phyloP scores from a whole-genome alignment of 2,329 filamentous ascomycete genomes.

The Mycosphaerella sp. region DNA sequence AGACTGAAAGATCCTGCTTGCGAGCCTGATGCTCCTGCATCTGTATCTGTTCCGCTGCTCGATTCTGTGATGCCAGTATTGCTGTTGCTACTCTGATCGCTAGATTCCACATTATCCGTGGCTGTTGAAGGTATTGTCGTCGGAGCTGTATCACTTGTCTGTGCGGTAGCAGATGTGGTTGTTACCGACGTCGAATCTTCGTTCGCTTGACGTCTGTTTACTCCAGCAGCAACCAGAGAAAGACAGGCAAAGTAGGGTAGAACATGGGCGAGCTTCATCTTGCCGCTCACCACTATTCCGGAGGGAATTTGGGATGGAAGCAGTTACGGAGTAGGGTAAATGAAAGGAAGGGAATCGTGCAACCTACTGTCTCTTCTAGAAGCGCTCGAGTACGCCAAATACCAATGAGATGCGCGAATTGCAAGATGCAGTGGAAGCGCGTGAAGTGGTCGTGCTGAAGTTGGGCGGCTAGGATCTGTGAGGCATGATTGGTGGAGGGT shows the following conservation, averaged over 20 bases:
- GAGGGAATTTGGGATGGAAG: background rate
- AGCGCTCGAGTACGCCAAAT: background rate
- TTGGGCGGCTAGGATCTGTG: conserved; percentile 8
- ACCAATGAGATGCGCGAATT: conserved; percentile 8
- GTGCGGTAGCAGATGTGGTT: no score
- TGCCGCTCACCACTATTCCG: background rate
- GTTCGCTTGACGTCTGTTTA: background rate
- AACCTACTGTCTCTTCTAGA: background rate
- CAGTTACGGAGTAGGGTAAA: background rate
- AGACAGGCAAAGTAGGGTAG: background rate
- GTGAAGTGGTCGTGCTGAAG: conserved; percentile 12
- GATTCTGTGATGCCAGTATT: conserved; percentile 5
- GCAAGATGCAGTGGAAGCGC: conserved; percentile 8
- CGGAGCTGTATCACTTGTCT: background rate
- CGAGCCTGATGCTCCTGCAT: conserved; percentile 58
- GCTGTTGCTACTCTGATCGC: background rate
- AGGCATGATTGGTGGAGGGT: conserved; percentile 6
- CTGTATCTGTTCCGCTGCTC: conserved; percentile 24
- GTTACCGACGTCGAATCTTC: background rate
- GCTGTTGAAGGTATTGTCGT: background rate
- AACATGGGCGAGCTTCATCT: conserved; percentile 2
- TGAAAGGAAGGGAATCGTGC: background rate
- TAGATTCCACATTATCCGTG: background rate
- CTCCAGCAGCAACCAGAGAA: conserved; percentile 3
- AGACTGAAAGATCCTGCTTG: conserved; percentile 53